phyloP scores from a whole-genome alignment of 176 grass and related monocot genomes.

The Canna indica region DNA sequence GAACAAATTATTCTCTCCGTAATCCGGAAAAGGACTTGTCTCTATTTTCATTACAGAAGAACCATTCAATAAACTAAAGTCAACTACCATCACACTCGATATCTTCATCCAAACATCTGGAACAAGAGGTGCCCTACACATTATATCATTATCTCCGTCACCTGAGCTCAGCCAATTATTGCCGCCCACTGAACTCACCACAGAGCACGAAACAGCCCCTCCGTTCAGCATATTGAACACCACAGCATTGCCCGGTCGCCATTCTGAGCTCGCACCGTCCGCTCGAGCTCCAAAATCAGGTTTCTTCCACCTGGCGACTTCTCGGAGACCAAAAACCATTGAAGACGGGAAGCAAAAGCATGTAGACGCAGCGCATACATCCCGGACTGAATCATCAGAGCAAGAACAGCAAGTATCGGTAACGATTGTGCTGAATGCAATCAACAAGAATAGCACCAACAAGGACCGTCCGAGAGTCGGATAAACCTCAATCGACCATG shows the following conservation, averaged over 20 bases:
- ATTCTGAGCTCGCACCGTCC: constrained; percentile 12
- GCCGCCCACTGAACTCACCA: constrained; percentile 26
- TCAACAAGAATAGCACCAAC: constrained; percentile 1
- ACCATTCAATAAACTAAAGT: constrained; percentile 31
- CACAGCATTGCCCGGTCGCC: constrained; percentile 19
- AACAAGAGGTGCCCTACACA: constrained; percentile 56
- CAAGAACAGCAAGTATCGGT: not conserved
- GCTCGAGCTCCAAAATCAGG: constrained; percentile 23
- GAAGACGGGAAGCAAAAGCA: constrained; percentile 55
- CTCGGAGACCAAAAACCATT: constrained; percentile 21
- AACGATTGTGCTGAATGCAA: not conserved
- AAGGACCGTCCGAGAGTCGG: not conserved
- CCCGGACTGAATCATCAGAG: constrained; percentile 17
- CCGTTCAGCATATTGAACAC: constrained; percentile 35
- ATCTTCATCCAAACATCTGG: constrained; percentile 80
- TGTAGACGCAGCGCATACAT: constrained; percentile 30
- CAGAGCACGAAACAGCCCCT: constrained; percentile 50
- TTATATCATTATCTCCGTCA: constrained; percentile 22
- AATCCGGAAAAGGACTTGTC: constrained; percentile 68
- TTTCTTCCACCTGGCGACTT: constrained; percentile 23
- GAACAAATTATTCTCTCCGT: constrained; percentile 51
- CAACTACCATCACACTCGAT: constrained; percentile 32
- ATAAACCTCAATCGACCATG: not conserved
- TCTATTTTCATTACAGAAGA: constrained; percentile 45
- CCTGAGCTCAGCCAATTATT: constrained; percentile 22